phyloP scores from a whole-genome alignment of 345 rosid species.

The Anacardium occidentale region DNA sequence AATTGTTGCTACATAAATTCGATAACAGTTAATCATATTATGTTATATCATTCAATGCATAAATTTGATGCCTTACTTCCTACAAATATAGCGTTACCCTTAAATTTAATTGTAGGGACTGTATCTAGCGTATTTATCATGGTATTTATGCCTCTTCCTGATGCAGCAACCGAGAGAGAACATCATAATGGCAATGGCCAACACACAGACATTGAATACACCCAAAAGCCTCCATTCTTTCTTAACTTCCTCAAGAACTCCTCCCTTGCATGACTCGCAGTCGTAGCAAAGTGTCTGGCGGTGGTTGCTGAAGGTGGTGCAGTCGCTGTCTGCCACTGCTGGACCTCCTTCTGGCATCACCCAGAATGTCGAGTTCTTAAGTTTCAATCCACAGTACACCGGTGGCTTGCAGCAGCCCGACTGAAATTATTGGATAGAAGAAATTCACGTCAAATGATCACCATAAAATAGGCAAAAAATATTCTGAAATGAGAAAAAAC shows the following conservation, averaged over 20 bases:
- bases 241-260: conserved; percentile 16
- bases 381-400: conserved; percentile 17
- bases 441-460: too few species aligned
- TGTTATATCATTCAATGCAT: too few species aligned
- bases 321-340: conserved; percentile 16
- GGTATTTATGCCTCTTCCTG: neutral
- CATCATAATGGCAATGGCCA: neutral
- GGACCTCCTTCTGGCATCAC: neutral
- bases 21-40: too few species aligned
- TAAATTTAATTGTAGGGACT: neutral
- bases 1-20: too few species aligned
- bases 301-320: conserved; percentile 26
- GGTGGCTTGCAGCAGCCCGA: conserved; percentile 41
- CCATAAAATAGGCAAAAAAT: too few species aligned
- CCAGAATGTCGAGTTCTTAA: conserved; percentile 22
- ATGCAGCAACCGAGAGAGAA: conserved; percentile 21
- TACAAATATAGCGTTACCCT: too few species aligned
- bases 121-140: neutral
- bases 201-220: neutral
- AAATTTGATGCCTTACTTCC: too few species aligned
- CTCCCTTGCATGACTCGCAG: conserved; percentile 33
- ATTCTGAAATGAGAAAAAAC: too few species aligned
- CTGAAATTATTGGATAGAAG: neutral
- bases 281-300: conserved; percentile 25
- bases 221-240: conserved; percentile 9